Evolutionary conservation across 495 filamentous ascomycete species (phyloP), one percentile per base, ranked within the genome.

Genomic region (Cetradonia linearis): DNA sequence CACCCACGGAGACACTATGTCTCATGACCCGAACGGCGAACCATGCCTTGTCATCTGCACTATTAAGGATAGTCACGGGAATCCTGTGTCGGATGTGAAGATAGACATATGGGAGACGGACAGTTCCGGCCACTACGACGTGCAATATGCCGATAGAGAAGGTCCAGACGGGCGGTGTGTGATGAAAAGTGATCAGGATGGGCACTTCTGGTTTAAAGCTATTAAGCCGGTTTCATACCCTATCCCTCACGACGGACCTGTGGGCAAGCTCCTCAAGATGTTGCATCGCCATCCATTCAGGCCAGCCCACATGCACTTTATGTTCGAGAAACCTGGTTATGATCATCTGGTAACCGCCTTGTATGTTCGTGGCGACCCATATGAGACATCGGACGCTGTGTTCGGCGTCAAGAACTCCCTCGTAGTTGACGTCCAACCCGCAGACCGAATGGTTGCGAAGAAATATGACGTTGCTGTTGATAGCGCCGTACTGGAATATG

Each of bases 71-170:
- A 81, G 78, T 1, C 34, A 68, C 7, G 90, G 89, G 0, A 74
- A 73, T 13, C 88, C 91, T 0, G 75, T 96, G 28, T 60, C 74
- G 14, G 82, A 75, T 53, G 88, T 86, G 2, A 88, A 85, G 69
- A 81, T 95, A 64, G 89, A 96, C 70, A 89, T 96, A 67, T 96
- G 91, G 91, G 91, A 95, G 73, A 92, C 91, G 20, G 90, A 96
- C 67, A 85, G 81, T 55, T 82, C 83, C 30, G 91, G 91, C 13
- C 84, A 85, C 65, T 96, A 96, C 69, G 91, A 96, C 71, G 89
- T 95, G 59, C 91, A 96, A 74, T 85, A 92, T 67, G 74, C 80
- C 0, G 83, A 83, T 33, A 73, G 85, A 14, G 70, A 78, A 25
- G 83, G 81, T 18, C 87, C 89, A 0, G 90, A 91, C 75, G 90